These are phyloP conservation scores for Peziza echinospora DNA, from an alignment of 495 filamentous ascomycete genomes.

Conservation along the genomic window DNA sequence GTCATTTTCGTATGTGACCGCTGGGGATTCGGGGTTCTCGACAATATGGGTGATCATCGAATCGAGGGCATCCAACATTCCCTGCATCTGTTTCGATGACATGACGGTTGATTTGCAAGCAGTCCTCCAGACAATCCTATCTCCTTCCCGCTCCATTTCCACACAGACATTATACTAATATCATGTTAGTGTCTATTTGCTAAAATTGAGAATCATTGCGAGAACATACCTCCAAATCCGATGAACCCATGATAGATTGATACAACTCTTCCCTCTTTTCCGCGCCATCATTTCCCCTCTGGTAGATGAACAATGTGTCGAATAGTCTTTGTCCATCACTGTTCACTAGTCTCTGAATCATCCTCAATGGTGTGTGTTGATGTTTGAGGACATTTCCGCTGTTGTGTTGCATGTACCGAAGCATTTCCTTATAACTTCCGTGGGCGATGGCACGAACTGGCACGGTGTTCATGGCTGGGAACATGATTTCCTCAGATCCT, in stretches of 20 bases:
- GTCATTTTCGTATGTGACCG: constrained; percentile 28
- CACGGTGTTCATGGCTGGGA: constrained; percentile 63
- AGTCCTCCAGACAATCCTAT: constrained; percentile 39
- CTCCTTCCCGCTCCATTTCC: constrained; percentile 43
- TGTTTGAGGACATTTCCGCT: constrained; percentile 29
- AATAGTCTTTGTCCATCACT: constrained; percentile 25
- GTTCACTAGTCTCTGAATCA: constrained; percentile 29
- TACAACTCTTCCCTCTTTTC: constrained; percentile 23
- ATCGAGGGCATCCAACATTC: constrained; percentile 34
- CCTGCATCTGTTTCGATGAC: constrained; percentile 21
- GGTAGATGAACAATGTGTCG: constrained; percentile 53
- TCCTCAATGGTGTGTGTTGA: constrained; percentile 46
- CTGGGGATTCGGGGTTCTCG: constrained; percentile 23
- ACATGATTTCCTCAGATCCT: constrained; percentile 35
- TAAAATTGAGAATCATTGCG: neutral
- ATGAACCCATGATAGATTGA: constrained; percentile 33
- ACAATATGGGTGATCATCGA: constrained; percentile 32
- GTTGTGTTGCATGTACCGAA: constrained; percentile 42
- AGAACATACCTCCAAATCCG: constrained; percentile 36
- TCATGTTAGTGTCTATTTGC: constrained; percentile 5
- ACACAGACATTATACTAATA: constrained; percentile 46
- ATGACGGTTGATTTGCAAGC: constrained; percentile 40
- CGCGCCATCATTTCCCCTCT: constrained; percentile 22
- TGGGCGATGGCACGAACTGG: constrained; percentile 41
- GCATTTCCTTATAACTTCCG: constrained; percentile 35